Evolutionary conservation across 495 filamentous ascomycete genomes (phyloP), one percentile per base, ranked within the genome.

Genomic region (Amniculicola lignicola): DNA sequence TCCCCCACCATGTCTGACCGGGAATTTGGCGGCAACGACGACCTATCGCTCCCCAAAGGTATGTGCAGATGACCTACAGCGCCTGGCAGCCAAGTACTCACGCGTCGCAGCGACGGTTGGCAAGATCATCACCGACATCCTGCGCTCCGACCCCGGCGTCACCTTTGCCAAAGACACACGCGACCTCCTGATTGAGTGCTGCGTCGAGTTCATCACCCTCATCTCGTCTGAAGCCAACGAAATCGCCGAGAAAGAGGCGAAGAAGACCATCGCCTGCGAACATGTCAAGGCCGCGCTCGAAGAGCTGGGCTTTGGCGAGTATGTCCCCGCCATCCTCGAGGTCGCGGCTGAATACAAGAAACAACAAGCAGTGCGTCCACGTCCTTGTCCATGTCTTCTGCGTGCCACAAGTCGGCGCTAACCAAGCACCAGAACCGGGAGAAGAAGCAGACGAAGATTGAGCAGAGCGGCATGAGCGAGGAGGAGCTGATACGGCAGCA

Each of bases 201-300:
- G 94, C 68, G 93, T 97, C 58, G 93, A 98, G 68, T 98, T 97
- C 75, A 96, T 98, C 70, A 96, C 94, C 9, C 79, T 98, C 50
- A 88, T 98, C 50, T 96, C 91, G 21, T 93, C 88, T 29, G 90
- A 98, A 74, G 94, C 93, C 7, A 98, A 98, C 69, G 93, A 98
- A 62, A 98, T 98, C 58, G 89, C 90, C 14, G 93, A 98, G 72
- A 95, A 92, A 65, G 93, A 98, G 59, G 86, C 90, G 10, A 98
- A 98, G 79, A 98, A 98, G 76, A 98, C 93, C 0, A 98, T 98
- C 50, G 91, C 90, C 0, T 90, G 87, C 61, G 93, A 98, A 64
- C 93, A 98, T 72, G 91, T 97, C 61, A 90, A 91, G 62, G 89
- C 89, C 65, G 94, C 94, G 3, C 76, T 98, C 33, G 82, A 86